These are phyloP conservation scores for Candida ortonii DNA, from an alignment of 805 yeast species.

Conservation along the genomic window DNA sequence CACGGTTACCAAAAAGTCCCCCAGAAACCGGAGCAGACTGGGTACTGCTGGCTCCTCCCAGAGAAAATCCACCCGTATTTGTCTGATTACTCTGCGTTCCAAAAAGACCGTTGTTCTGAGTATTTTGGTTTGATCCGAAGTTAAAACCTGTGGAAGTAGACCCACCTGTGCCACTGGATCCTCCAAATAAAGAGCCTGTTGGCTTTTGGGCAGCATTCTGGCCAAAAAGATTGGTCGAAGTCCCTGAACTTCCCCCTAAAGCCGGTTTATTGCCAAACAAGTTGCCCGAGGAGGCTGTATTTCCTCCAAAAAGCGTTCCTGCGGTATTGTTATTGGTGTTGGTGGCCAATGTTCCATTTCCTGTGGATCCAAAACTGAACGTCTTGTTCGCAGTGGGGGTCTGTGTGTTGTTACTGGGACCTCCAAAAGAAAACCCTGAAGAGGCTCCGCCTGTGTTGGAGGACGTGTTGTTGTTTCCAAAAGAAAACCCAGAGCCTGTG, in stretches of 20 bases:
- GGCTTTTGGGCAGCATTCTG: too few relatives aligned
- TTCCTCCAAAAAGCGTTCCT: constrained; percentile 5
- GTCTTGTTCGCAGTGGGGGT: too few relatives aligned
- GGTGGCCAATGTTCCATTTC: too few relatives aligned
- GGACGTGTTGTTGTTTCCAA: constrained; percentile 6
- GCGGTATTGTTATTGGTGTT: constrained; percentile 2
- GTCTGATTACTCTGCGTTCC: too few relatives aligned
- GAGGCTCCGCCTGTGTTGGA: constrained; percentile 4
- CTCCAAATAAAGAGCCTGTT: constrained; percentile 17
- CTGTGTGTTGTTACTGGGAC: constrained; percentile 1
- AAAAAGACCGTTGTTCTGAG: constrained; percentile 4
- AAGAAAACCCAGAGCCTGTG: constrained; percentile 14
- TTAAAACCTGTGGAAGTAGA: constrained; percentile 6
- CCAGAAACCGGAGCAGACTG: constrained; percentile 22
- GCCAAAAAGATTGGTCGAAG: too few relatives aligned
- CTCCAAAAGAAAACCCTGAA: constrained; percentile 3
- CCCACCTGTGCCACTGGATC: constrained; percentile 1
- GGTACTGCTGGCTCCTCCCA: constrained; percentile 4
- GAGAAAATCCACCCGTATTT: not conserved
- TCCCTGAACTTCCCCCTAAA: constrained; percentile 20
- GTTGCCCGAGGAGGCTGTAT: not conserved
- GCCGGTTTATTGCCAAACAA: constrained; percentile 27
- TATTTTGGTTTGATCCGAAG: constrained; percentile 12
- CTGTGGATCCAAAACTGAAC: too few relatives aligned
- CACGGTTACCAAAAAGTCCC: constrained; percentile 26